Conservation (phyloP, 495 filamentous ascomycete genomes). For the Hyaloscypha variabilis region DNA sequence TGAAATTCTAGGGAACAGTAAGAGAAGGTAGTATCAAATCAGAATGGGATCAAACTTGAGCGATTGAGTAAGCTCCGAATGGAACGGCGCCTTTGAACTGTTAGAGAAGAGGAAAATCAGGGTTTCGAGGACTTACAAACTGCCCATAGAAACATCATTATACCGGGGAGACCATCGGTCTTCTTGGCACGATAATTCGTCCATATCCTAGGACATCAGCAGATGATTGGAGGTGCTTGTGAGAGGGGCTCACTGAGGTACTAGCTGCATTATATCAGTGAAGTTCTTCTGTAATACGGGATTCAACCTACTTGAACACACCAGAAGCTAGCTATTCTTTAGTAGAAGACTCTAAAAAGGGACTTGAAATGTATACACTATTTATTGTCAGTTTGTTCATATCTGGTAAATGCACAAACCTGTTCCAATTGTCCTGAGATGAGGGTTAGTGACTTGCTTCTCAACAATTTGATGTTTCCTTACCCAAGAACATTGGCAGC, state of each 20-base stretch:
- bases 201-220: conserved; percentile 9
- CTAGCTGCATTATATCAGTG: conserved; percentile 1
- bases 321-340: conserved; percentile 3
- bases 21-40: background rate
- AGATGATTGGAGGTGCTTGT: background rate
- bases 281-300: background rate
- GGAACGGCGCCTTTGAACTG: conserved; percentile 7
- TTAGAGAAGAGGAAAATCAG: background rate
- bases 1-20: conserved; percentile 2
- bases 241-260: background rate
- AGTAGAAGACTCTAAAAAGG: background rate
- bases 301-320: conserved; percentile 4
- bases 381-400: background rate
- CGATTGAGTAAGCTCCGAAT: conserved; percentile 6
- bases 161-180: background rate
- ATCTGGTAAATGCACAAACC: background rate
- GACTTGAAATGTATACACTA: background rate
- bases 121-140: background rate
- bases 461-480: background rate
- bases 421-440: conserved; percentile 8
- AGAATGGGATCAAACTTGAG: background rate
- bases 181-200: conserved; percentile 1
- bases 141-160: conserved; percentile 7
- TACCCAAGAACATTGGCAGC: conserved; percentile 9
- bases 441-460: background rate